Conservation (phyloP, 1,139 yeast genomes). For the Candida neerlandica region DNA sequence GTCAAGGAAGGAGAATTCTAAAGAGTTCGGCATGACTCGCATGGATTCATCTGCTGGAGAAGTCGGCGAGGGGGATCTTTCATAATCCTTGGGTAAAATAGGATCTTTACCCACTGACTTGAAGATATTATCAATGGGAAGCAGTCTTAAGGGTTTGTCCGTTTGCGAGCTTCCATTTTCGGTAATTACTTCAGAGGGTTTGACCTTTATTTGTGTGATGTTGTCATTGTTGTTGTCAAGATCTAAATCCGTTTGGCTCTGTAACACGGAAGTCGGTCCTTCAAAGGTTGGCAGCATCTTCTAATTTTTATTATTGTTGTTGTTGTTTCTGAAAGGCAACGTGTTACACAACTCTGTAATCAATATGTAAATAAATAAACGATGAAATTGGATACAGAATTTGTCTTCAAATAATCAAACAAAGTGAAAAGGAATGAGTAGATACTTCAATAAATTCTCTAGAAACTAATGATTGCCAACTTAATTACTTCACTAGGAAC, state of each 20-base stretch:
- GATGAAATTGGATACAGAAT: neutral
- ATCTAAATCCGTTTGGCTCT: neutral
- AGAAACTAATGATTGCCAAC: neutral
- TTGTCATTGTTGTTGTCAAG: neutral
- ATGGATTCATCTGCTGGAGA: slow-evolving; percentile 21
- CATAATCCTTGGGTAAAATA: neutral
- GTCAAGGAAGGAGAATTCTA: slow-evolving; percentile 26
- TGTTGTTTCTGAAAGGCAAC: neutral
- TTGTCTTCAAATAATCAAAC: neutral
- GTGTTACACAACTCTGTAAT: neutral
- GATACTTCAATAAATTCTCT: neutral
- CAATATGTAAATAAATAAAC: neutral
- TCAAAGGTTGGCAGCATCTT: slow-evolving; percentile 6
- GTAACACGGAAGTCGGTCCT: neutral
- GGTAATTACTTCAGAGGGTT: neutral
- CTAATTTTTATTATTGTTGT: neutral
- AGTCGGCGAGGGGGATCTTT: slow-evolving; percentile 6
- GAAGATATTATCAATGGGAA: slow-evolving; percentile 8
- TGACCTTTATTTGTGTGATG: neutral
- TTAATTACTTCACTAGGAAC: no score
- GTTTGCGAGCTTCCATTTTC: neutral
- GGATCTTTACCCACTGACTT: slow-evolving; percentile 7
- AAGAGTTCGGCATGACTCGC: slow-evolving; percentile 30
- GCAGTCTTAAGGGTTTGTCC: slow-evolving; percentile 9
- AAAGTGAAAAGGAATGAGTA: neutral